Conservation (phyloP, 768 basidiomycete genomes). For the Leccinum imitatum region DNA sequence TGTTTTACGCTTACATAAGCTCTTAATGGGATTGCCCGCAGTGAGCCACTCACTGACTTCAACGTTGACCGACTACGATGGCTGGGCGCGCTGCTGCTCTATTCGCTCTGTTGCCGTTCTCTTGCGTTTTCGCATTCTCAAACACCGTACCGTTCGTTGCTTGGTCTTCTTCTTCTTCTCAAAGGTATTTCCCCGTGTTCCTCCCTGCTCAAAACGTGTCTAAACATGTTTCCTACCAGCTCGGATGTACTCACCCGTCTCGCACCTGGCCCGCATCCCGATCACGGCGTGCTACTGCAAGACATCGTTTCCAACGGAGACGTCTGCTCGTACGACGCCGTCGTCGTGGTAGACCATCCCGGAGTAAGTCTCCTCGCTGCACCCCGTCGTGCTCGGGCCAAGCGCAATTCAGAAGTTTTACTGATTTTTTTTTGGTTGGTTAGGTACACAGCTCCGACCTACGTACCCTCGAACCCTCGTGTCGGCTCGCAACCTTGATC, state of each 20-base stretch:
- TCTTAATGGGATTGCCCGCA: not conserved
- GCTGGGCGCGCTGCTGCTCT: slow-evolving; percentile 41
- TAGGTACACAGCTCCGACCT: slow-evolving; percentile 67
- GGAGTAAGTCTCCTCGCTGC: slow-evolving; percentile 49
- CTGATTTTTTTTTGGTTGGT: too few relatives aligned
- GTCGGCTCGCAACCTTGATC: slow-evolving; percentile 48
- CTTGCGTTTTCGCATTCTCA: slow-evolving; percentile 51
- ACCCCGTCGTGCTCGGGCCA: not conserved
- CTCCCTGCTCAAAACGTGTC: not conserved
- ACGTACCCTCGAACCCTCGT: slow-evolving; percentile 53
- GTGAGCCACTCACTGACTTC: not conserved
- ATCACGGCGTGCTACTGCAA: slow-evolving; percentile 40
- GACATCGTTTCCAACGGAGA: slow-evolving; percentile 43
- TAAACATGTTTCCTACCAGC: slow-evolving; percentile 41
- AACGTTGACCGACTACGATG: slow-evolving; percentile 38
- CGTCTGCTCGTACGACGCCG: slow-evolving; percentile 62
- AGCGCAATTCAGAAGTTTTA: not conserved
- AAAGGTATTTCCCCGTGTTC: slow-evolving; percentile 39
- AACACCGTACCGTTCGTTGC: slow-evolving; percentile 64
- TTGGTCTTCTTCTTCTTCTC: slow-evolving; percentile 69
- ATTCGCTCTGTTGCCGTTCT: slow-evolving; percentile 44
- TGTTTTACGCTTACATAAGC: slow-evolving; percentile 20
- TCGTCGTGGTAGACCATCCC: slow-evolving; percentile 69
- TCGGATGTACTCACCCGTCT: slow-evolving; percentile 48
- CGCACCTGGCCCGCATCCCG: slow-evolving; percentile 33